phyloP scores from a whole-genome alignment of 2,329 filamentous ascomycete species.

The Periconia sp. region DNA sequence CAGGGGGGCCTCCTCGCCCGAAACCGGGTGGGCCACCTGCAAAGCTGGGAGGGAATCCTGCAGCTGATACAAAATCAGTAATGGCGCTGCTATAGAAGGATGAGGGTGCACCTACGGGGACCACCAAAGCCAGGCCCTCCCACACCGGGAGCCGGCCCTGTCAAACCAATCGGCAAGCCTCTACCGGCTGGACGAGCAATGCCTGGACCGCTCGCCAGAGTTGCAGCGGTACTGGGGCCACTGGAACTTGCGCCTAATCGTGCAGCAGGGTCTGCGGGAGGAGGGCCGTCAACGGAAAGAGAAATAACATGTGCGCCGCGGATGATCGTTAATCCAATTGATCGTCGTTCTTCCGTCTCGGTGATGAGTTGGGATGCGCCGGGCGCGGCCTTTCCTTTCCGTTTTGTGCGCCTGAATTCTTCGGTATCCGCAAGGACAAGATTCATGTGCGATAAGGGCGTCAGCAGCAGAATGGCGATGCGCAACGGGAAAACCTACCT shows the following conservation, averaged over 20 bases:
- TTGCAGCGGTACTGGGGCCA: conserved; percentile 61
- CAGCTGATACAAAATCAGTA: conserved; percentile 1
- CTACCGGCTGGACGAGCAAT: conserved; percentile 89
- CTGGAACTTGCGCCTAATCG: conserved; percentile 77
- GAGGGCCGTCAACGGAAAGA: conserved; percentile 91
- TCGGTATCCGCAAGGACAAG: conserved; percentile 97
- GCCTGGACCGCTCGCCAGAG: conserved; percentile 78
- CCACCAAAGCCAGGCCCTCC: conserved; percentile 71
- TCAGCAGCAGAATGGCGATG: conserved; percentile 13
- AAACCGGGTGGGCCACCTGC: conserved; percentile 38
- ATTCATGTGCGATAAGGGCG: conserved; percentile 82
- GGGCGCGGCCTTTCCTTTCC: conserved; percentile 66
- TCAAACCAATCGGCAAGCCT: conserved; percentile 78
- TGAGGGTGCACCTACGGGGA: conserved; percentile 21
- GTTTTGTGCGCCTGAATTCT: conserved; percentile 42
- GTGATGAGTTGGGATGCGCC: conserved; percentile 66
- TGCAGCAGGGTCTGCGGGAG: conserved; percentile 88
- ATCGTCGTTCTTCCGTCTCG: conserved; percentile 95
- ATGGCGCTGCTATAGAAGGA: conserved; percentile 52
- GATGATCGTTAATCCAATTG: conserved; percentile 91
- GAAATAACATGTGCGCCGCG: conserved; percentile 94
- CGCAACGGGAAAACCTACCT: conserved; percentile 57
- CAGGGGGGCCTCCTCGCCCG: conserved; percentile 42
- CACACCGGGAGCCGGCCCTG: conserved; percentile 85
- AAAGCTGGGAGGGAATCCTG: conserved; percentile 37